Evolutionary conservation across 148 eudicot genomes (phyloP).

Genomic region (Persicaria tinctoria): DNA sequence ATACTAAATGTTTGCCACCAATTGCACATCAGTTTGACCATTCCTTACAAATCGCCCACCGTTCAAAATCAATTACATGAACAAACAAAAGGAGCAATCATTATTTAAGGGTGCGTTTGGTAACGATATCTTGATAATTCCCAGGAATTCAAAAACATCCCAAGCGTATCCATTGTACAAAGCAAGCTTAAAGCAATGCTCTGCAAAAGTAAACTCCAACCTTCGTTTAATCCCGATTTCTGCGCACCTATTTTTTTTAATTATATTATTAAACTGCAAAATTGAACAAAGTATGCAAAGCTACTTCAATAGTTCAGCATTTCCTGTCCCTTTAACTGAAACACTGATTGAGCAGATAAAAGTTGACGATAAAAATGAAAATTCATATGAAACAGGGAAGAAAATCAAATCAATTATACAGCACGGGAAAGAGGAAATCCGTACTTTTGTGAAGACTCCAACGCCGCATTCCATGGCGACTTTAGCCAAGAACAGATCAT

Average conservation of each 20-base stretch:
- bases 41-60: background rate
- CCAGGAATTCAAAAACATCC: background rate
- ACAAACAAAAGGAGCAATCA: background rate
- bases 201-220: too few species aligned
- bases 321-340: background rate
- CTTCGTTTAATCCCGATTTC: too few species aligned
- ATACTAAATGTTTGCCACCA: background rate
- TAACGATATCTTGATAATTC: too few species aligned
- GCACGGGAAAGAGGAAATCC: background rate
- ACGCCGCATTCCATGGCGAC: constrained; percentile 84
- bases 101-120: too few species aligned
- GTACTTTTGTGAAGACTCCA: constrained; percentile 75
- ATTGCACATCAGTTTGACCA: background rate
- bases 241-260: background rate
- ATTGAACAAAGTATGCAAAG: background rate
- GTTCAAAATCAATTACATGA: background rate
- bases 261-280: background rate
- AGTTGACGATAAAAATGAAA: background rate
- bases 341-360: background rate
- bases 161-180: background rate
- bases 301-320: background rate
- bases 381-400: background rate
- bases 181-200: background rate
- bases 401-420: background rate
- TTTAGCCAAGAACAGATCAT: constrained; percentile 83